Evolutionary conservation across 352 stramenopile species (phyloP).

Genomic region (Phytopythium oedochilum): DNA sequence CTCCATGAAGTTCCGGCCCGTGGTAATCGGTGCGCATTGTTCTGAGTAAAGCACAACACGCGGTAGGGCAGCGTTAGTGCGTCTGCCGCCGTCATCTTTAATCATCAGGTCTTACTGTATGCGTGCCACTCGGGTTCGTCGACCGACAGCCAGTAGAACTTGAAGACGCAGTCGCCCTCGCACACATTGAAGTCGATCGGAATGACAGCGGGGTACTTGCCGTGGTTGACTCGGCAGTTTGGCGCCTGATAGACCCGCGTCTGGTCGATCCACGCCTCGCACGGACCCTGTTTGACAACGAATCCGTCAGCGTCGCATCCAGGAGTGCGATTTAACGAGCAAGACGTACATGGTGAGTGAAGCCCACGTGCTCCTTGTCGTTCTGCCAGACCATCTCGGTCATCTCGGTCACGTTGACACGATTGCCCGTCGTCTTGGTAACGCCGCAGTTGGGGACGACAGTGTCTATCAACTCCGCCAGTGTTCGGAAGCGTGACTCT

Average conservation of each 20-base stretch:
- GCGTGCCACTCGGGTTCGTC: slow-evolving; percentile 22
- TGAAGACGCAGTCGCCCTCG: slow-evolving; percentile 24
- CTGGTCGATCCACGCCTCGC: slow-evolving; percentile 27
- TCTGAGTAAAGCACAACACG: neutral
- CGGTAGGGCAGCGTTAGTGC: neutral
- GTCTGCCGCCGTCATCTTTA: too few relatives aligned
- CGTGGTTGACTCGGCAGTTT: slow-evolving; percentile 20
- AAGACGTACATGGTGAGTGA: slow-evolving; percentile 12
- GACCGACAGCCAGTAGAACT: slow-evolving; percentile 35
- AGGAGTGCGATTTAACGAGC: neutral
- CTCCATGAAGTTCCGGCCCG: neutral
- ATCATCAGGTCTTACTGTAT: slow-evolving; percentile 12
- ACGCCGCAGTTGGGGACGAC: slow-evolving; percentile 10
- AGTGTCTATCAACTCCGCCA: slow-evolving; percentile 15
- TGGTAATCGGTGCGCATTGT: slow-evolving; percentile 5
- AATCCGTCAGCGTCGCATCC: neutral
- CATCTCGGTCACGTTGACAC: slow-evolving; percentile 14
- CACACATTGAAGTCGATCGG: slow-evolving; percentile 30
- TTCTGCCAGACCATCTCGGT: slow-evolving; percentile 19
- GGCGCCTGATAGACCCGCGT: slow-evolving; percentile 12
- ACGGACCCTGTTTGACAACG: slow-evolving; percentile 9
- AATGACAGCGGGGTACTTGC: slow-evolving; percentile 20
- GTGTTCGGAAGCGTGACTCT: slow-evolving; percentile 3
- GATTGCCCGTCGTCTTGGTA: neutral
- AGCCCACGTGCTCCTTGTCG: slow-evolving; percentile 14